Conservation (phyloP, 306 rosid species). For the Quillaja saponaria region DNA sequence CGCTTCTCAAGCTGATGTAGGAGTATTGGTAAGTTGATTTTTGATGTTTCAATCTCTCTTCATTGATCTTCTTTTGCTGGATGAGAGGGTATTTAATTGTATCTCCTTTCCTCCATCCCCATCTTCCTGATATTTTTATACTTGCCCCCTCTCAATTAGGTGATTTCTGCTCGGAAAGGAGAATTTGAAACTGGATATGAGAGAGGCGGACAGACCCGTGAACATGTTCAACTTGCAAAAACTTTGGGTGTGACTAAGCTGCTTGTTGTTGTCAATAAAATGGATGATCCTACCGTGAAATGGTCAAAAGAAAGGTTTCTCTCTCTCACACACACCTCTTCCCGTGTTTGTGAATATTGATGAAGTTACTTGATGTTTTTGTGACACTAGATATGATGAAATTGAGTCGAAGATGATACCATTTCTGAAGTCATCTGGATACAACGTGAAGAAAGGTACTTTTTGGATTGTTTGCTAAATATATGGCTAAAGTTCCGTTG, state of each 20-base stretch:
- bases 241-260: conserved; percentile 91
- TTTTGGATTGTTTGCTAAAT: background rate
- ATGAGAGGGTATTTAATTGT: background rate
- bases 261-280: conserved; percentile 87
- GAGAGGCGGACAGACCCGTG: conserved; percentile 99
- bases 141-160: conserved; percentile 42
- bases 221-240: conserved; percentile 96
- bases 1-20: conserved; percentile 97
- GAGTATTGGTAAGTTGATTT: conserved; percentile 80
- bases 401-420: conserved; percentile 90
- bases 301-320: conserved; percentile 94
- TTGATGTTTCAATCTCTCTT: conserved; percentile 7
- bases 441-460: conserved; percentile 93
- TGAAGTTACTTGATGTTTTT: conserved; percentile 12
- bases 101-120: background rate
- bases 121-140: background rate
- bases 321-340: too few relatives aligned
- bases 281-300: conserved; percentile 94
- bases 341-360: background rate
- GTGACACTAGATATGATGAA: conserved; percentile 76
- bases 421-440: conserved; percentile 79
- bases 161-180: conserved; percentile 97
- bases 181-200: conserved; percentile 99
- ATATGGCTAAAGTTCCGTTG: conserved; percentile 7
- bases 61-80: conserved; percentile 1